phyloP scores from a whole-genome alignment of 306 rosid genomes.

The Dalbergia cultrata region DNA sequence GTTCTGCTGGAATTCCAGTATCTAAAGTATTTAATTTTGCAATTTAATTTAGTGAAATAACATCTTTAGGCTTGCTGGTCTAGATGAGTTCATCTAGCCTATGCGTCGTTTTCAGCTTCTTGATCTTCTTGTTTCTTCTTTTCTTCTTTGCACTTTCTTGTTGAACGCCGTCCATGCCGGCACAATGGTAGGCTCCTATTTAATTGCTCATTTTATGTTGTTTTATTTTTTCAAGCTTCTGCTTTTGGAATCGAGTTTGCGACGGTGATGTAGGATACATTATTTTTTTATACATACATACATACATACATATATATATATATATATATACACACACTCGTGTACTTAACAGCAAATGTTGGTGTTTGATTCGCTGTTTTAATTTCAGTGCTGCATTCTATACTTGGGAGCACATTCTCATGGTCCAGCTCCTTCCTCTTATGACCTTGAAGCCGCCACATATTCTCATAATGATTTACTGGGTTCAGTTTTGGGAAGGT shows the following conservation, averaged over 20 bases:
- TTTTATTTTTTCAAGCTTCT: background rate
- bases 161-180: slow-evolving; percentile 36
- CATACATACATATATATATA: too few relatives aligned
- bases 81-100: too few relatives aligned
- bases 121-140: slow-evolving; percentile 32
- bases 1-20: too few relatives aligned
- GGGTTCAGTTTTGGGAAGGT: slow-evolving; percentile 52
- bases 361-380: background rate
- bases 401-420: slow-evolving; percentile 57
- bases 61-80: too few relatives aligned
- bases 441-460: slow-evolving; percentile 53
- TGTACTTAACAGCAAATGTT: too few relatives aligned
- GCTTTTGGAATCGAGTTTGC: background rate
- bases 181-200: slow-evolving; percentile 36
- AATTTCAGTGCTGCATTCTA: slow-evolving; percentile 51
- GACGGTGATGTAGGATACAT: too few relatives aligned
- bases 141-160: slow-evolving; percentile 28
- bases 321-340: too few relatives aligned
- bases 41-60: too few relatives aligned
- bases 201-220: slow-evolving; percentile 5
- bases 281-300: too few relatives aligned
- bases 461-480: slow-evolving; percentile 51
- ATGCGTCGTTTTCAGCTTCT: background rate
- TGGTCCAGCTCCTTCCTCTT: slow-evolving; percentile 50
- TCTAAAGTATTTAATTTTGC: too few relatives aligned